Evolutionary conservation across 2,329 filamentous ascomycete species (phyloP), one percentile per base, ranked within the genome.

Genomic region (Thielaviopsis euricoi): DNA sequence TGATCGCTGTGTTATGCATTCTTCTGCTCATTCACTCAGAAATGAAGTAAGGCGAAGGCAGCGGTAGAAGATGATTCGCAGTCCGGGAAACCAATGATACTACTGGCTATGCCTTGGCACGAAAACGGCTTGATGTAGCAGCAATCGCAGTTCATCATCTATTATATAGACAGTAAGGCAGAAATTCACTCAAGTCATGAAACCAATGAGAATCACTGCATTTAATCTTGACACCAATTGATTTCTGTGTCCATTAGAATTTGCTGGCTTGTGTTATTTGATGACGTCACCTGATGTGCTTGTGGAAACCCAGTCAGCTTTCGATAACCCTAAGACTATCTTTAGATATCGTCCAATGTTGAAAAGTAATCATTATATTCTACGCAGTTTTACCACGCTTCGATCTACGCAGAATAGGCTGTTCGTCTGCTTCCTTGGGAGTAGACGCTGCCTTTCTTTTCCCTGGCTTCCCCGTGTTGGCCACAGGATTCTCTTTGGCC

Each of bases 381-480:
- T 33, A 43, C 17, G 37, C 23, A 3, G 43, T 1, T n/a, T 60
- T 60, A 7, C 51, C 51, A 7, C 58, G 54, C 40, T 60, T 60
- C 1, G 58, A 60, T 48, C 58, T 52, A 23, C 58, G 58, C 37
- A 60, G 13, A 23, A 5, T 37, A 19, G 33, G 33, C 40, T 49
- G 22, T n/a, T 33, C 33, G 13, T 17, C 15, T 25, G 19, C 50
- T 49, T 26, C 26, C 46, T 43, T 15, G 22, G 58, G 58, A 10
- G 29, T 10, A 33, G 29, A 33, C 29, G 12, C 29, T 6, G 60
- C 58, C 19, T 59, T 59, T 52, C 58, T 60, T 50, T 63, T 66
- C 61, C 64, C 66, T 46, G 29, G 61, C 40, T 19, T 26, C 5
- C 21, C n/a, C 49, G 43, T 26, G 22, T 43, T 51, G 1, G 25